A percentile compares a stretch with the other conserved stretches of the same genome.
phyloP scores from a whole-genome alignment of 768 basidiomycete genomes.

The Tubosaeta sp. region DNA sequence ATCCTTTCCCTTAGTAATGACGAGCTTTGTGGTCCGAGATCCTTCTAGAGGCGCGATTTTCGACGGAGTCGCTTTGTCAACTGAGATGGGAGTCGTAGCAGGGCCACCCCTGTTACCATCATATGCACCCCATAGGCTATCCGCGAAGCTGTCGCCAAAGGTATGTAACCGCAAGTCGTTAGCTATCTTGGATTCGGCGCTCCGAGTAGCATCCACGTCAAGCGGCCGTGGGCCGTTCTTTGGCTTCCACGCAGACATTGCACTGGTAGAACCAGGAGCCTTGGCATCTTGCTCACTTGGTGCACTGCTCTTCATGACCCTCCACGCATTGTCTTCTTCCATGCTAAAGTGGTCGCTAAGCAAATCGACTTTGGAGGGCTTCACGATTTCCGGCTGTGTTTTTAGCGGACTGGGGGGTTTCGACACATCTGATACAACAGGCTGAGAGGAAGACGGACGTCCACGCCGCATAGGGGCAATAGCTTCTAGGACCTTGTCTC shows the following conservation, averaged over 20 bases:
- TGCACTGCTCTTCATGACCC: conserved; percentile 29
- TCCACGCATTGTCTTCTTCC: conserved; percentile 50
- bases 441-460: conserved; percentile 43
- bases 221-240: conserved; percentile 16
- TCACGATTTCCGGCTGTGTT: conserved; percentile 10
- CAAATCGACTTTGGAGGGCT: conserved; percentile 28
- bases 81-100: background rate
- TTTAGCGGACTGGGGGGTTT: conserved; percentile 23
- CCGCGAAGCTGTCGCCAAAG: conserved; percentile 69
- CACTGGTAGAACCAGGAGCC: conserved; percentile 25
- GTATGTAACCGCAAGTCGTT: conserved; percentile 22
- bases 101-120: conserved; percentile 27
- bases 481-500: conserved; percentile 75
- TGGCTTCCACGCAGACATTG: conserved; percentile 26
- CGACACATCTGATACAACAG: conserved; percentile 33
- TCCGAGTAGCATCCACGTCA: conserved; percentile 40
- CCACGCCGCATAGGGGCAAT: conserved; percentile 78
- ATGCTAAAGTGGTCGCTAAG: conserved; percentile 34
- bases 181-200: conserved; percentile 27
- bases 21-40: conserved; percentile 29
- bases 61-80: conserved; percentile 17
- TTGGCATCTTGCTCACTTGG: conserved; percentile 10
- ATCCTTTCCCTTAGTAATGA: conserved; percentile 48
- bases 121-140: conserved; percentile 52
- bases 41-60: conserved; percentile 28